Conservation (phyloP, 345 rosid species). For the Eucalyptus pauciflora region DNA sequence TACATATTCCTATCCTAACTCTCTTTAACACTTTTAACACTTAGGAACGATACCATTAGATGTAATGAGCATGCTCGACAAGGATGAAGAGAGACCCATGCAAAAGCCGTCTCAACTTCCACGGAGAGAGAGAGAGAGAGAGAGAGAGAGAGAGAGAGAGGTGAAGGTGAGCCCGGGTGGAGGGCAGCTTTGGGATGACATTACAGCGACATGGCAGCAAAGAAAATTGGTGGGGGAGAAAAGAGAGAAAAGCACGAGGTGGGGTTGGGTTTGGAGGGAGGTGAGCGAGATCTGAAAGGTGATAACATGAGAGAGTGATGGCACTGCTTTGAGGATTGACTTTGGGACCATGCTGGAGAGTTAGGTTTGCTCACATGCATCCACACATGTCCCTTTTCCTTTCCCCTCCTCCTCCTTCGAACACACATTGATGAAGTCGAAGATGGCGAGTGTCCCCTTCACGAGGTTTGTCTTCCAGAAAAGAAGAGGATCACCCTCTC, state of each 20-base stretch:
- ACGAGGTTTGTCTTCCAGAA: constrained; percentile 18
- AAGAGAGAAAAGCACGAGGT: not conserved
- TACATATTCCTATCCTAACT: not conserved
- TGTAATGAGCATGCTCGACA: not conserved
- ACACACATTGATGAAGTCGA: not conserved
- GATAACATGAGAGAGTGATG: not conserved
- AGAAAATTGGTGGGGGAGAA: not conserved
- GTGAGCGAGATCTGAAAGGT: not conserved
- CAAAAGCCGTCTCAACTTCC: not conserved
- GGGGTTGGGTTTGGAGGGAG: not conserved
- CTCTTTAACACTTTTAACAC: not conserved
- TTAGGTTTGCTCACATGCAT: constrained; percentile 46
- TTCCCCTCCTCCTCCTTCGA: not conserved
- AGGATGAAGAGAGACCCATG: not conserved
- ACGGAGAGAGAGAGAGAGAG: not conserved
- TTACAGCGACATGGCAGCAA: not conserved
- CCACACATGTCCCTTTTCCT: not conserved
- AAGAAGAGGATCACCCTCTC: not conserved
- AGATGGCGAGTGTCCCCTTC: constrained; percentile 1
- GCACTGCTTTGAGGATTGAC: constrained; percentile 1
- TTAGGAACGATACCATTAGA: not conserved
- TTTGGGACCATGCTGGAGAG: not conserved
- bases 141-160: not conserved
- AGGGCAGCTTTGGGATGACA: not conserved
- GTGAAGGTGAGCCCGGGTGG: not conserved